Conservation (phyloP, 768 basidiomycete species). For the Kwoniella heveanensis region DNA sequence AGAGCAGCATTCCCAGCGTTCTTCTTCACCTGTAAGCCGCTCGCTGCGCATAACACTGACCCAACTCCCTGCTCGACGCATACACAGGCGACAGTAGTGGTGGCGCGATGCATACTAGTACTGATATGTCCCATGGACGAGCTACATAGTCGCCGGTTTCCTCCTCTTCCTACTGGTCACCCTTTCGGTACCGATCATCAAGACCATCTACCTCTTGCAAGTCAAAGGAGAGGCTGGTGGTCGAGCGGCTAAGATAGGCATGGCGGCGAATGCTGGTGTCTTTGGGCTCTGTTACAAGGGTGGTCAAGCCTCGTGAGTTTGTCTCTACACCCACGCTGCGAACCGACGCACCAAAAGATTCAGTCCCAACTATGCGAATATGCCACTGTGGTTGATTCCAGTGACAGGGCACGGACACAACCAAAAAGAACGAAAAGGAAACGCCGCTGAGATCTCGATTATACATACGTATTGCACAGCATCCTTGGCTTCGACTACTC, state of each 20-base stretch:
- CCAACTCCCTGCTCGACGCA: too few species aligned
- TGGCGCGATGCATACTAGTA: too few species aligned
- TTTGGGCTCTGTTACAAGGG: slow-evolving; percentile 76
- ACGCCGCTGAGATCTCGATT: too few species aligned
- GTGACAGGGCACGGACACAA: too few species aligned
- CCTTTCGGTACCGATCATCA: slow-evolving; percentile 73
- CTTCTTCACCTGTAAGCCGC: slow-evolving; percentile 32
- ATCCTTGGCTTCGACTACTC: slow-evolving; percentile 59
- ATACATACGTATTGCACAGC: too few species aligned
- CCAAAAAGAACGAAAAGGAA: too few species aligned
- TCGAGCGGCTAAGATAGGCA: slow-evolving; percentile 42
- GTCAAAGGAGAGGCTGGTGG: slow-evolving; percentile 56
- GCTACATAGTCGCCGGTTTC: slow-evolving; percentile 61
- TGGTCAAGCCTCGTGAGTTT: slow-evolving; percentile 31
- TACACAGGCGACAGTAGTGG: too few species aligned
- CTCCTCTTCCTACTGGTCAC: slow-evolving; percentile 75
- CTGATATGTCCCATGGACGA: neutral
- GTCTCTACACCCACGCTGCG: too few species aligned
- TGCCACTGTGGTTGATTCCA: too few species aligned
- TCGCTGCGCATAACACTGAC: too few species aligned
- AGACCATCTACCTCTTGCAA: slow-evolving; percentile 65
- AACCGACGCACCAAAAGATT: too few species aligned
- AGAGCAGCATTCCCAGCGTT: slow-evolving; percentile 31
- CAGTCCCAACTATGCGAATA: too few species aligned
- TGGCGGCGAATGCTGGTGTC: slow-evolving; percentile 69